Base-by-base conservation (phyloP, 805 yeast species). In the Kockiozyma suomiensis region DNA sequence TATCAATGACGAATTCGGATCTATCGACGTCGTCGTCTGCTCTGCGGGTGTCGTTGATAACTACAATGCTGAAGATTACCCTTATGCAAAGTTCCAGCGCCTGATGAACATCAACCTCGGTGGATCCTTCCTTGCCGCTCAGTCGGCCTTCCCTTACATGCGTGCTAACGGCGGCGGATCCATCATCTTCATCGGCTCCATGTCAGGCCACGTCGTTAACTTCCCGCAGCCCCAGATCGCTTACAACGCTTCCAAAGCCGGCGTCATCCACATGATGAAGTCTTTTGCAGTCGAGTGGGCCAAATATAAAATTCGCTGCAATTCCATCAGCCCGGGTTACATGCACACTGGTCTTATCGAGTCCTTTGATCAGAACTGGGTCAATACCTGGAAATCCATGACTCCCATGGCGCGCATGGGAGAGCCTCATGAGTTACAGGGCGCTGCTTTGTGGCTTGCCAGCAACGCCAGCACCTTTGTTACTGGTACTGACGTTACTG, bases 401-500 rank as follows among this genome's bases (percentile, higher is more conserved):
- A 54, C 60, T 12, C 80, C 62, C 25, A 50, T 85, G 84, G 83
- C 83, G 70, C 83, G 96, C 78, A 85, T 89, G 88, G 92, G 96
- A 42, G 90, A 86, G 69, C 93, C 94, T 63, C 81, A 84, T 71
- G 96, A 88, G 75, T 87, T 88, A 71, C 87, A 86, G 41, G 96
- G 96, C 41, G 80, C 89, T 37, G 79, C 87, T 58, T 76, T 89
- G 64, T 89, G 86, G 79, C 79, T 88, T 77, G 85, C 92, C 26
- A 81, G 88, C 40, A 82, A 83, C 58, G 94, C 93, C 7, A 82
- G 88, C 38, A 79, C 87, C 19, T 89, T 88, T 79, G 87, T 93
- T 59, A 88, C 96, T 15, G 96, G 96, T 70, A 86, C 87, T 72
- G 88, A 88, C 75, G 75, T 89, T 75, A 84, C 86, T 32, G 93